These are phyloP conservation scores for Oryza nivara DNA, from an alignment of 176 grass and related monocot species.

Conservation along the genomic window DNA sequence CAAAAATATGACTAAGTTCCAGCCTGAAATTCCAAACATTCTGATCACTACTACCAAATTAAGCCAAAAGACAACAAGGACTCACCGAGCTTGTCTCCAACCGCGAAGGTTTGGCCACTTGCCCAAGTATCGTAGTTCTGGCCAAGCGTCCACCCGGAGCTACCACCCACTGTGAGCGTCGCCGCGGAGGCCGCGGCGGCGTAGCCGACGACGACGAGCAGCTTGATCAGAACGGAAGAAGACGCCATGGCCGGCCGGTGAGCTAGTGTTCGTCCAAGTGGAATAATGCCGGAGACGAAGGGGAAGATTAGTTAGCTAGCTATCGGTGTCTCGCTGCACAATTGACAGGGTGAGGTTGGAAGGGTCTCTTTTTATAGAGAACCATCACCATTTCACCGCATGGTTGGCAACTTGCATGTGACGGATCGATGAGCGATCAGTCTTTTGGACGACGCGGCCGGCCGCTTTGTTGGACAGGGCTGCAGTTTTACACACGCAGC, in stretches of 20 bases:
- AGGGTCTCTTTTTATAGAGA: slow-evolving; percentile 41
- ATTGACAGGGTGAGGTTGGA: slow-evolving; percentile 19
- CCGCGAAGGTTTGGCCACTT: slow-evolving; percentile 37
- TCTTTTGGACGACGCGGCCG: not conserved
- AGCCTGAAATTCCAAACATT: not conserved
- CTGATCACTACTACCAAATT: not conserved
- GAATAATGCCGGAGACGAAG: not conserved
- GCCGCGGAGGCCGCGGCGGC: slow-evolving; percentile 50
- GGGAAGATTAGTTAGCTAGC: not conserved
- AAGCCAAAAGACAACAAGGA: not conserved
- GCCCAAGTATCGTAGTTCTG: slow-evolving; percentile 50
- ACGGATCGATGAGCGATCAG: not conserved
- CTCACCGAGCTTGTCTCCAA: slow-evolving; percentile 67
- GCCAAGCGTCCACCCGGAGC: slow-evolving; percentile 41
- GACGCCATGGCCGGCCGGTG: slow-evolving; percentile 40
- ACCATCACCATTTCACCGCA: not conserved
- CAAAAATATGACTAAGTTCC: not conserved
- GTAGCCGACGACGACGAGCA: slow-evolving; percentile 58
- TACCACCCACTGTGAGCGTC: slow-evolving; percentile 55
- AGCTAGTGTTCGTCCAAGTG: not conserved
- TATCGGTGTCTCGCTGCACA: slow-evolving; percentile 22
- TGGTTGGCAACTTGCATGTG: not conserved
- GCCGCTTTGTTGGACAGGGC: not conserved
- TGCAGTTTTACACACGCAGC: not conserved
- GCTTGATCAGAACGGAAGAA: slow-evolving; percentile 40